Evolutionary conservation across 148 eudicot genomes (phyloP).

Genomic region (Salicornia ramosissima): DNA sequence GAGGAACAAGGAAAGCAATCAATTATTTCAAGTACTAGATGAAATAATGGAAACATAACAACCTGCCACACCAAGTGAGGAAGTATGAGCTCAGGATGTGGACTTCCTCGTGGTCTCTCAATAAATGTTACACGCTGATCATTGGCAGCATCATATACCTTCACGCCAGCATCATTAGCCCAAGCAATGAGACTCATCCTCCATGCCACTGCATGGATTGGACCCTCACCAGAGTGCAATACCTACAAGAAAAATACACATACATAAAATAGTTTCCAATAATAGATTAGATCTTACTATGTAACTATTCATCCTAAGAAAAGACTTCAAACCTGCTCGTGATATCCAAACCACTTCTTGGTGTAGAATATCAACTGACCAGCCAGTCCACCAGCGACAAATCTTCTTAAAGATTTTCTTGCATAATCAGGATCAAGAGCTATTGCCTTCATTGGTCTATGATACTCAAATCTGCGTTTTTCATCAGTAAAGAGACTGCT

Average conservation of each 20-base stretch:
- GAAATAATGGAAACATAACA: conserved; percentile 14
- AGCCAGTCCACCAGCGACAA: conserved; percentile 96
- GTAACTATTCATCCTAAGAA: conserved; percentile 6
- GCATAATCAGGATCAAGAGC: conserved; percentile 93
- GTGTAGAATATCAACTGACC: conserved; percentile 71
- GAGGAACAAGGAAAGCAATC: no score
- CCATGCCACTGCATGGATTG: conserved; percentile 93
- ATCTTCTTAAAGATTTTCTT: conserved; percentile 70
- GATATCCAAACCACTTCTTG: conserved; percentile 88
- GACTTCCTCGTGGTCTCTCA: conserved; percentile 93
- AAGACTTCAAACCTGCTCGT: conserved; percentile 65
- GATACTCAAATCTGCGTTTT: conserved; percentile 82
- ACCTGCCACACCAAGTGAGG: conserved; percentile 99
- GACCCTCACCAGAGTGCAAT: conserved; percentile 97
- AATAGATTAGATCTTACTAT: neutral
- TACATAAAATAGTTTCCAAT: neutral
- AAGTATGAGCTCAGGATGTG: conserved; percentile 87
- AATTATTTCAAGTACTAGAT: neutral
- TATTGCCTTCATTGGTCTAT: conserved; percentile 93
- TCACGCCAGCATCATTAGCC: conserved; percentile 97
- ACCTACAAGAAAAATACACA: conserved; percentile 39
- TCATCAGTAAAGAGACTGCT: conserved; percentile 85
- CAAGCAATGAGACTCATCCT: conserved; percentile 82
- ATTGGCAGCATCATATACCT: conserved; percentile 85
- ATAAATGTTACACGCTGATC: conserved; percentile 82